Percentiles rank a stretch among this genome's conserved stretches.
Conservation (phyloP, 1,284 basidiomycete genomes). For the Ganoderma lingzhi region DNA sequence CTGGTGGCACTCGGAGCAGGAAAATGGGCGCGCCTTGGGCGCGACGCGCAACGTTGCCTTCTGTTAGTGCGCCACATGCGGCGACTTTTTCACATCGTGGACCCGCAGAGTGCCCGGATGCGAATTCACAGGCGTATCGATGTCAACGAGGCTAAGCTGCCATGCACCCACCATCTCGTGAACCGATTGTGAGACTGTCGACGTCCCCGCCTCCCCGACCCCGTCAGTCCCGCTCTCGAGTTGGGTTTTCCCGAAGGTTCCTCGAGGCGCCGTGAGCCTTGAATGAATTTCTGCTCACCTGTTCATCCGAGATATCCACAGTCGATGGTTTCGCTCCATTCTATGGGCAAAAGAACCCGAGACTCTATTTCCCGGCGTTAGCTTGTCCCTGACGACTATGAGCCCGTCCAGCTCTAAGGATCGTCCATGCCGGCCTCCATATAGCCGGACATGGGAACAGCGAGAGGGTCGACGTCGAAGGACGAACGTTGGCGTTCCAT, state of each 20-base stretch:
- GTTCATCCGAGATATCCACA: neutral
- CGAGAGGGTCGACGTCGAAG: neutral
- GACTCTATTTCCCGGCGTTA: constrained; percentile 9
- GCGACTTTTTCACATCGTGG: neutral
- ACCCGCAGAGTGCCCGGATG: neutral
- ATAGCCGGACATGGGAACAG: constrained; percentile 4
- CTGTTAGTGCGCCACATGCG: constrained; percentile 3
- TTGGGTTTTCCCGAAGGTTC: neutral
- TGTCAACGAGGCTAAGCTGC: constrained; percentile 3
- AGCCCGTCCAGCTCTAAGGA: neutral
- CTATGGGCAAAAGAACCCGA: constrained; percentile 6
- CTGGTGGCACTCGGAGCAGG: constrained; percentile 1
- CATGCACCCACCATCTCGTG: neutral
- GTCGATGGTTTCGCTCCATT: constrained; percentile 1
- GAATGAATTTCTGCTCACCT: neutral
- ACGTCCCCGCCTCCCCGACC: neutral
- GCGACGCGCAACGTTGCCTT: neutral
- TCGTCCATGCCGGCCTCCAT: neutral
- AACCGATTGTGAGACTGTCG: neutral
- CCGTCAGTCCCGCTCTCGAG: neutral
- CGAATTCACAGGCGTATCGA: constrained; percentile 1
- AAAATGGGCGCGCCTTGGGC: neutral
- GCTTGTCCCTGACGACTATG: neutral
- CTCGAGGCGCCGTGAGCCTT: neutral
- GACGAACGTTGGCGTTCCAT: neutral